Conservation (phyloP, 2,329 filamentous ascomycete genomes). For the Calonectria hawksworthii region DNA sequence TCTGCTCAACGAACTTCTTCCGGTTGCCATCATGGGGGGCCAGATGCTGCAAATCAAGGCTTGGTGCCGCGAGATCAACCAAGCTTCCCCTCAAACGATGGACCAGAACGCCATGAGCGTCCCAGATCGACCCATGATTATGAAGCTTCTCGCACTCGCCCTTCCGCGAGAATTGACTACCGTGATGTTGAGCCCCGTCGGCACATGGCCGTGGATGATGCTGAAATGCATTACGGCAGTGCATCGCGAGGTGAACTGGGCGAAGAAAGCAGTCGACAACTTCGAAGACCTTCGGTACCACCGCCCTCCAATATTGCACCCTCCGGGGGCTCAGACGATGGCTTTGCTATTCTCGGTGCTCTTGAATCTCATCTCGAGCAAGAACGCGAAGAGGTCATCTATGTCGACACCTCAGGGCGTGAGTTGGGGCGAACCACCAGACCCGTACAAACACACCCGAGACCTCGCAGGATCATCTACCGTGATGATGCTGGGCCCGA, state of each 20-base stretch:
- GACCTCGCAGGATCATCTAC: slow-evolving; percentile 21
- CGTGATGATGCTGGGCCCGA: slow-evolving; percentile 19
- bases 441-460: slow-evolving; percentile 34
- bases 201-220: slow-evolving; percentile 20
- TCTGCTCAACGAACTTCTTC: slow-evolving; percentile 3
- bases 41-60: slow-evolving; percentile 6
- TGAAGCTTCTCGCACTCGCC: slow-evolving; percentile 18
- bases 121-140: background rate
- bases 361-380: slow-evolving; percentile 20
- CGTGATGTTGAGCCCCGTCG: slow-evolving; percentile 34
- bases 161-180: slow-evolving; percentile 28
- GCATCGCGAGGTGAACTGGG: background rate
- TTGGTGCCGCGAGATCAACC: background rate
- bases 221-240: background rate
- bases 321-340: background rate
- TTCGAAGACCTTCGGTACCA: background rate
- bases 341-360: slow-evolving; percentile 1
- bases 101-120: background rate
- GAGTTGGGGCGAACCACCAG: slow-evolving; percentile 41
- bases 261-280: background rate
- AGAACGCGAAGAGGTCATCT: slow-evolving; percentile 42
- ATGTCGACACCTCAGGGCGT: slow-evolving; percentile 42
- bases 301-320: background rate
- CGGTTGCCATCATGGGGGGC: slow-evolving; percentile 7
- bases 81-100: slow-evolving; percentile 7